Evolutionary conservation across 495 filamentous ascomycete genomes (phyloP).

Genomic region (Podospora australis): DNA sequence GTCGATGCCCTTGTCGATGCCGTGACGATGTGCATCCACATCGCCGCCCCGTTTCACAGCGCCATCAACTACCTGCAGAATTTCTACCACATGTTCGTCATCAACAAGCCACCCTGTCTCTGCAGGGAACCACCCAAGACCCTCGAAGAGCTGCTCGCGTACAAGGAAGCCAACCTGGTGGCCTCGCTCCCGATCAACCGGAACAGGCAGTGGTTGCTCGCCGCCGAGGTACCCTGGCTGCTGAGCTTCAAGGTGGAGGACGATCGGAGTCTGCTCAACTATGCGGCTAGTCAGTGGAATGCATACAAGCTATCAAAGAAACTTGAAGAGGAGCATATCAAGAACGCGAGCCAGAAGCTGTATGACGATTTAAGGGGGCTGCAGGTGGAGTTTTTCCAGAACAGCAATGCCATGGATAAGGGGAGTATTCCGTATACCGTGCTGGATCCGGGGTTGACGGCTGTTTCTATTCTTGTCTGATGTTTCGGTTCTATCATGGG

Average conservation of each 20-base stretch:
- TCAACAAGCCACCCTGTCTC: conserved; percentile 38
- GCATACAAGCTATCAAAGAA: conserved; percentile 21
- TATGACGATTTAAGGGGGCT: conserved; percentile 22
- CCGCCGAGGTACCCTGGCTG: conserved; percentile 38
- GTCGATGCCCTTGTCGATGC: conserved; percentile 77
- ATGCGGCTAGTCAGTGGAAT: conserved; percentile 29
- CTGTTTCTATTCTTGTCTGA: conserved; percentile 36
- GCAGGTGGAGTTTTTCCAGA: conserved; percentile 19
- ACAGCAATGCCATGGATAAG: conserved; percentile 23
- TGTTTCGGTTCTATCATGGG: too few species aligned
- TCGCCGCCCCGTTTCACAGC: conserved; percentile 43
- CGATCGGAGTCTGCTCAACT: conserved; percentile 32
- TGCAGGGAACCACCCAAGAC: conserved; percentile 27
- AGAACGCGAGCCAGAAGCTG: conserved; percentile 19
- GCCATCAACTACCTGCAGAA: conserved; percentile 47
- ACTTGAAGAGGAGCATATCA: conserved; percentile 8
- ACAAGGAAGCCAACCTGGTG: conserved; percentile 33
- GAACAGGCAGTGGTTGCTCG: conserved; percentile 35
- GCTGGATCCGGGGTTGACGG: conserved; percentile 34
- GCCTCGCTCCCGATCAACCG: conserved; percentile 35
- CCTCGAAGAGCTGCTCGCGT: conserved; percentile 19
- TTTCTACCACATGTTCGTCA: conserved; percentile 43
- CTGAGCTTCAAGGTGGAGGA: conserved; percentile 38
- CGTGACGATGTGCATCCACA: conserved; percentile 55
- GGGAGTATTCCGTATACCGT: conserved; percentile 37